Evolutionary conservation across 192 early-diverging fungal species (phyloP).

Genomic region (Gryganskiella cystojenkinii): DNA sequence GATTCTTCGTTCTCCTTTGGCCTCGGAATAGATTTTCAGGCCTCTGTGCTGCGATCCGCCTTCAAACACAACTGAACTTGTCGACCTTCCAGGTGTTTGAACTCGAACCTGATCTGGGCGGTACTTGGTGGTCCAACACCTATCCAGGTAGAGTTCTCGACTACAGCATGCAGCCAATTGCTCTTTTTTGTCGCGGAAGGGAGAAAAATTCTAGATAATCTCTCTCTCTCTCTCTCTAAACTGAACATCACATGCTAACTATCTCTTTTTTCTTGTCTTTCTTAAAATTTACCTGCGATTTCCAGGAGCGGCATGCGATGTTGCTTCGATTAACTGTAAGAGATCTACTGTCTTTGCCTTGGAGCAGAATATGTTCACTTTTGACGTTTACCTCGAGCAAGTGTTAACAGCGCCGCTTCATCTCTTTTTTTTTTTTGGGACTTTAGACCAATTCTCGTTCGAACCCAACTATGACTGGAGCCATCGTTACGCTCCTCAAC

Average conservation of each 20-base stretch:
- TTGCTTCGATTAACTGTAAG: constrained; percentile 59
- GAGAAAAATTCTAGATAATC: too few species aligned
- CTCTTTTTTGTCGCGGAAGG: too few species aligned
- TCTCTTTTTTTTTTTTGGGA: too few species aligned
- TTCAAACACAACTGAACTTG: constrained; percentile 57
- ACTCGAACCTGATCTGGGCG: constrained; percentile 58
- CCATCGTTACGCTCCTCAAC: constrained; percentile 37
- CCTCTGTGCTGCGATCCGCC: constrained; percentile 61
- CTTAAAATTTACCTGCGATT: too few species aligned
- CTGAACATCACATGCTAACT: too few species aligned
- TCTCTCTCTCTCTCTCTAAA: too few species aligned
- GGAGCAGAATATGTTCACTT: too few species aligned
- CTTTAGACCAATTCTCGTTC: constrained; percentile 40
- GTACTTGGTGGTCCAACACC: constrained; percentile 62
- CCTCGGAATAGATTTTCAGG: constrained; percentile 54
- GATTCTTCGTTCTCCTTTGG: neutral
- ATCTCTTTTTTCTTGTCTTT: too few species aligned
- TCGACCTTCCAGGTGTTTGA: constrained; percentile 57
- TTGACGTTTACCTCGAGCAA: too few species aligned
- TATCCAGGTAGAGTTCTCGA: constrained; percentile 60
- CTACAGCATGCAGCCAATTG: too few species aligned
- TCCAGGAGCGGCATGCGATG: constrained; percentile 59
- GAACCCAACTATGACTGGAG: constrained; percentile 61
- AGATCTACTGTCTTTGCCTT: neutral
- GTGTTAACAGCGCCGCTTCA: neutral